Conservation (phyloP, 345 rosid genomes). For the Hypericum perforatum region DNA sequence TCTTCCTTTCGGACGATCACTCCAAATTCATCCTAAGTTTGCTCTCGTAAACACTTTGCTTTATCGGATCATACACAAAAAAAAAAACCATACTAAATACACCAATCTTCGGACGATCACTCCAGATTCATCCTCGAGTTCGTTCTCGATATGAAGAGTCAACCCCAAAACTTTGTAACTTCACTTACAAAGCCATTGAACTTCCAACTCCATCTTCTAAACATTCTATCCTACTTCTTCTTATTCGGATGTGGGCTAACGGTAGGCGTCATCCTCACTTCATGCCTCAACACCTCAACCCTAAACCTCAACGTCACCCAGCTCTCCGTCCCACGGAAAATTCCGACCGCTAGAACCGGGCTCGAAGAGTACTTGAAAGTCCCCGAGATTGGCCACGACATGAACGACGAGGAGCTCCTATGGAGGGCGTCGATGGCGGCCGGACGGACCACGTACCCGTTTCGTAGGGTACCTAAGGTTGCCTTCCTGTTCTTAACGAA, state of each 20-base stretch:
- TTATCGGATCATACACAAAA: no score
- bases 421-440: constrained; percentile 21
- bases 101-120: no score
- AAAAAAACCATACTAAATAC: no score
- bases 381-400: constrained; percentile 18
- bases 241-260: constrained; percentile 17
- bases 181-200: no score
- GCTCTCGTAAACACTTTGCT: no score
- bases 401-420: constrained; percentile 30
- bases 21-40: no score
- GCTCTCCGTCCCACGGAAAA: constrained; percentile 1
- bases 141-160: no score
- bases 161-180: no score
- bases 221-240: constrained; percentile 14
- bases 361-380: background rate
- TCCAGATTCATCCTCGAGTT: no score
- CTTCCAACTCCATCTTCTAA: constrained; percentile 4
- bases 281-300: constrained; percentile 11
- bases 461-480: constrained; percentile 14
- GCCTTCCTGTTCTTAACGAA: constrained; percentile 25
- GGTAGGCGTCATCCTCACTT: constrained; percentile 13
- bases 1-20: no score
- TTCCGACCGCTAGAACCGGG: background rate
- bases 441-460: constrained; percentile 7
- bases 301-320: constrained; percentile 5